A percentile compares a stretch with the other conserved stretches of the same genome.
Conservation (phyloP, 2,329 filamentous ascomycete genomes). For the Furcasterigmium sp. region DNA sequence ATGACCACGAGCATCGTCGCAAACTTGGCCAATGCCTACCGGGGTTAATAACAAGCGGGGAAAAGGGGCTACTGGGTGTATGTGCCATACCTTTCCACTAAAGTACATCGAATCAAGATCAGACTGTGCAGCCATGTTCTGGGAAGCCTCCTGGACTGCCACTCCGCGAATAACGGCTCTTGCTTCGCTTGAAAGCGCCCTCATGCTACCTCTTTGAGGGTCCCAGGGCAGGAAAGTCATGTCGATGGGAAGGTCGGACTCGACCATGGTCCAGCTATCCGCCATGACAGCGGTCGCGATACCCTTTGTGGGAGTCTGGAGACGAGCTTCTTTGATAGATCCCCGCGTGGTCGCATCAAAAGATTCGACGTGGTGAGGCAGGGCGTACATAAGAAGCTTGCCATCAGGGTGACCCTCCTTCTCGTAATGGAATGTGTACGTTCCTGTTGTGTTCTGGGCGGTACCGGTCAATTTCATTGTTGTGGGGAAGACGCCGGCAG, state of each 20-base stretch:
- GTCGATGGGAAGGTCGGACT: constrained; percentile 62
- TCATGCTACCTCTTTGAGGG: constrained; percentile 41
- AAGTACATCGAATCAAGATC: constrained; percentile 88
- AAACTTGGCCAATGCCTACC: constrained; percentile 67
- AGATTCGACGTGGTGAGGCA: constrained; percentile 79
- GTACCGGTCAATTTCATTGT: constrained; percentile 60
- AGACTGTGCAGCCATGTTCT: constrained; percentile 68
- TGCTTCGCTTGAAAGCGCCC: constrained; percentile 43
- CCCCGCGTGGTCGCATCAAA: constrained; percentile 57
- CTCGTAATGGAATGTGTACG: constrained; percentile 69
- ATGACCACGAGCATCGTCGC: constrained; percentile 62
- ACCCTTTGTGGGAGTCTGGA: constrained; percentile 85
- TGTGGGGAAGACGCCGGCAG: constrained; percentile 69
- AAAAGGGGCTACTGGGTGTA: too few species aligned
- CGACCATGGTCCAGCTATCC: constrained; percentile 72
- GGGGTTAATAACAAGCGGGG: too few species aligned
- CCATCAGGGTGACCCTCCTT: constrained; percentile 59
- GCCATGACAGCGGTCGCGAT: constrained; percentile 66
- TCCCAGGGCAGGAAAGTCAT: constrained; percentile 81
- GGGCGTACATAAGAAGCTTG: constrained; percentile 74
- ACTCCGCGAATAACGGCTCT: constrained; percentile 54
- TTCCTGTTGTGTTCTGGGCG: constrained; percentile 53
- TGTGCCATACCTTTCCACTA: constrained; percentile 68
- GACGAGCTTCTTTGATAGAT: constrained; percentile 46
- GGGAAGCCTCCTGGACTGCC: constrained; percentile 67